Base-by-base conservation (phyloP, 1,139 yeast genomes). In the Kurtzmaniella quercitrusa region DNA sequence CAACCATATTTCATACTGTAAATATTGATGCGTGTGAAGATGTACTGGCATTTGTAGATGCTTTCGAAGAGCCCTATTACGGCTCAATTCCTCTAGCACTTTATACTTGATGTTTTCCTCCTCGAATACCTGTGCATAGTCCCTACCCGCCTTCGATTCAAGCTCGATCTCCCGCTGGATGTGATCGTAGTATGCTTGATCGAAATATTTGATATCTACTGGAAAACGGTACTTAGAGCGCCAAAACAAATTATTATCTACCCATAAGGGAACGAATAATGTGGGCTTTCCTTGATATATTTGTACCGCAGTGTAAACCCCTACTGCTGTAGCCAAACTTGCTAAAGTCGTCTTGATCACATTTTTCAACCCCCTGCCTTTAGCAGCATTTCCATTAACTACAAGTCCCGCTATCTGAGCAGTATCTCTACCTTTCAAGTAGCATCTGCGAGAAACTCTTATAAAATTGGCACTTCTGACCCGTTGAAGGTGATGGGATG, bases 241-340 rank as follows among this genome's bases (percentile, higher is more conserved):
- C 37, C 39, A 48, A n/a, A 65, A 45, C 52, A 59, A 54, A 46
- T 66, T 62, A 39, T 51, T 23, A 44, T 66, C 59, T 39, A 66
- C 19, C 72, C 72, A 66, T 15, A 68, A 47, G 0, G 74, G 73
- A 12, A 66, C 46, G 46, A 59, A 60, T 40, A 65, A 43, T 9
- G 51, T 55, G 7, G 50, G 50, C 3, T 48, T 47, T 4, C 36
- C 41, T 47, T 54, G 56, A 34, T 50, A 34, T n/a, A 55, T 41
- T 46, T 65, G 65, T 9, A 55, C 41, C 3, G 54, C 39, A 16
- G 59, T 60, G 44, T 64, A 67, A 0, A 56, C 33, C 2, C 51
- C 47, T 62, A 65, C 60, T 5, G 66, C 53, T 11, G 60, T 42
- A 2, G 62, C 47, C 38, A 63, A 56, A 3, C 69, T 27, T 54